phyloP scores from a whole-genome alignment of 2,329 filamentous ascomycete species.

The Exserohilum turcica region DNA sequence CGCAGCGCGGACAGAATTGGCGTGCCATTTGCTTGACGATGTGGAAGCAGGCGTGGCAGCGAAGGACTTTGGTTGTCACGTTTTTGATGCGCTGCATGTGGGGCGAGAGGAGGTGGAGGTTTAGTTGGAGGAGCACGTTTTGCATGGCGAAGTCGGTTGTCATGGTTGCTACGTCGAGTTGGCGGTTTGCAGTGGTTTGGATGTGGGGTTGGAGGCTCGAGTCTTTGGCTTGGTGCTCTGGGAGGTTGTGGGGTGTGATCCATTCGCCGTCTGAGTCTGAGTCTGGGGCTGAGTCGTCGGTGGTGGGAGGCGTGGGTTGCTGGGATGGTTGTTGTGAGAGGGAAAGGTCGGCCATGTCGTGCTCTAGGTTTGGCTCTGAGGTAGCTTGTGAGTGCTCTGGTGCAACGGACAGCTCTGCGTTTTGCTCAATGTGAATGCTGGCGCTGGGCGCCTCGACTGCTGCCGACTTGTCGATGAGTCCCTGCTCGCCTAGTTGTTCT shows the following conservation, averaged over 20 bases:
- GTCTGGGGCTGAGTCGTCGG: slow-evolving; percentile 20
- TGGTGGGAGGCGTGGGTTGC: slow-evolving; percentile 24
- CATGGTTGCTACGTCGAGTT: slow-evolving; percentile 85
- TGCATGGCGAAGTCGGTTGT: slow-evolving; percentile 98
- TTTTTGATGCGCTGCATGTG: slow-evolving; percentile 79
- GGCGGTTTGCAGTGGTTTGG: slow-evolving; percentile 58
- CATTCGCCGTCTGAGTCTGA: slow-evolving; percentile 63
- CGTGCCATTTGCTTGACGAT: slow-evolving; percentile 81
- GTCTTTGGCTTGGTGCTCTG: slow-evolving; percentile 78
- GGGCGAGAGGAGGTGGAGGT: slow-evolving; percentile 84
- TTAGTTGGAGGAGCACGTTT: slow-evolving; percentile 93
- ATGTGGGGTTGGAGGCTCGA: slow-evolving; percentile 45
- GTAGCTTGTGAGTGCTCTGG: slow-evolving; percentile 2
- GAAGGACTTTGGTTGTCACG: slow-evolving; percentile 85
- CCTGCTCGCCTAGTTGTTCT: slow-evolving; percentile 5
- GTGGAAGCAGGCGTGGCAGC: slow-evolving; percentile 81
- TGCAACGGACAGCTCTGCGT: neutral
- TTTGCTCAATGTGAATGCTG: slow-evolving; percentile 11
- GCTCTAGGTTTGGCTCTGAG: slow-evolving; percentile 12
- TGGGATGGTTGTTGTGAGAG: slow-evolving; percentile 29
- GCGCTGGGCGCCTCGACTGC: slow-evolving; percentile 1
- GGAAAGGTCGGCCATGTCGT: slow-evolving; percentile 29
- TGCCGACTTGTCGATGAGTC: slow-evolving; percentile 5
- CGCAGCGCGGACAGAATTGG: slow-evolving; percentile 93
- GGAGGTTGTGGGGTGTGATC: slow-evolving; percentile 94